Evolutionary conservation across 805 yeast species (phyloP).

Genomic region (Novakomyces olei): DNA sequence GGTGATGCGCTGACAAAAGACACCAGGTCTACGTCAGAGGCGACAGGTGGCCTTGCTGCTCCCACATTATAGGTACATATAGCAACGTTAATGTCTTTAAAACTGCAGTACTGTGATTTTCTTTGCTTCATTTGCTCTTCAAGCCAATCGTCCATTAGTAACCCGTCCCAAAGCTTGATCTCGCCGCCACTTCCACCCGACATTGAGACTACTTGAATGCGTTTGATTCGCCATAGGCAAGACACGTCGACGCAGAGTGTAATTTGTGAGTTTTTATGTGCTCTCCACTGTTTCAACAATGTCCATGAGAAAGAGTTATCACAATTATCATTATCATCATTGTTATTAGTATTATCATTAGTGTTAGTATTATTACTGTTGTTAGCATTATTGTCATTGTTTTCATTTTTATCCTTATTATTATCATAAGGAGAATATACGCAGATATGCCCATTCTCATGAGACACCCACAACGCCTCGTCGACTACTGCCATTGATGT

Average conservation of each 20-base stretch:
- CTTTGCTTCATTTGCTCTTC: conserved; percentile 13
- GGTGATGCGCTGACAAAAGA: conserved; percentile 14
- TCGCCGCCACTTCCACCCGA: conserved; percentile 11
- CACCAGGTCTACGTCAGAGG: conserved; percentile 8
- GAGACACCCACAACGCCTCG: conserved; percentile 17
- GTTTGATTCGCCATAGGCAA: conserved; percentile 8
- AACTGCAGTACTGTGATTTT: conserved; percentile 13
- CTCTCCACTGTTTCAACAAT: conserved; percentile 18
- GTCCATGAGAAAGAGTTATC: conserved; percentile 15
- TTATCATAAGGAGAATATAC: conserved; percentile 13
- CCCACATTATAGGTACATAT: conserved; percentile 23
- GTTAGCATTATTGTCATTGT: too few relatives aligned
- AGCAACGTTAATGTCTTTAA: conserved; percentile 12
- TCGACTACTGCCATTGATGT: conserved; percentile 13
- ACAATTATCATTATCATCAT: too few relatives aligned
- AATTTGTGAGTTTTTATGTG: conserved; percentile 14
- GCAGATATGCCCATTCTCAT: conserved; percentile 17
- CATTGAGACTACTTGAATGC: conserved; percentile 12
- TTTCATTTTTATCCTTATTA: too few relatives aligned
- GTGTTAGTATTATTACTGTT: too few relatives aligned
- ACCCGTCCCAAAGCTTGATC: conserved; percentile 17
- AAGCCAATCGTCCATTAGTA: conserved; percentile 15
- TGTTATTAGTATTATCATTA: too few relatives aligned
- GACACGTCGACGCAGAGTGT: conserved; percentile 9
- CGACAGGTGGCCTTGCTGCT: conserved; percentile 17